Conservation (phyloP, 2,329 filamentous ascomycete species). For the Leptoxyphium fumago region DNA sequence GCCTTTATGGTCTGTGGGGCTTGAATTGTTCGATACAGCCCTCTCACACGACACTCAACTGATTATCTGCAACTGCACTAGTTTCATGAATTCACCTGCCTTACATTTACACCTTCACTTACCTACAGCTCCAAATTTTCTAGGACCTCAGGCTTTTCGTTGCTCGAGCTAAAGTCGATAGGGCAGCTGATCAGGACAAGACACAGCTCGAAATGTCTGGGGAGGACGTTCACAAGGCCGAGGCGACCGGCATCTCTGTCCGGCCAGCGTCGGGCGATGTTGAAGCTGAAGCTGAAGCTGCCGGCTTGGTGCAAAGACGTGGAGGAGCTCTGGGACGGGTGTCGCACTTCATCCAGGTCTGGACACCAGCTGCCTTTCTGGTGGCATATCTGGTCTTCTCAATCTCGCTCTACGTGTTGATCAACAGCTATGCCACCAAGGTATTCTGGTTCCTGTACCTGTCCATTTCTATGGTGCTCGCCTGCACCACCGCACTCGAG, state of each 20-base stretch:
- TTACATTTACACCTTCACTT: neutral
- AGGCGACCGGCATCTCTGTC: neutral
- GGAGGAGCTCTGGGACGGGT: neutral
- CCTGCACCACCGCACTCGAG: conserved; percentile 6
- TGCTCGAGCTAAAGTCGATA: neutral
- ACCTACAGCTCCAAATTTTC: neutral
- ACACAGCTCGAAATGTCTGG: neutral
- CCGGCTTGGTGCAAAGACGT: neutral
- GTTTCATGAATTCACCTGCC: neutral
- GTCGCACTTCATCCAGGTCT: conserved; percentile 1
- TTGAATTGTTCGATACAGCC: no score
- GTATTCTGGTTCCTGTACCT: conserved; percentile 12
- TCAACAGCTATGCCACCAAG: conserved; percentile 4
- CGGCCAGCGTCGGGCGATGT: neutral
- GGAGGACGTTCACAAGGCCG: neutral
- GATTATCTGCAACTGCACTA: no score
- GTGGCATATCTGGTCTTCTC: conserved; percentile 12
- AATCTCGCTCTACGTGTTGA: conserved; percentile 9
- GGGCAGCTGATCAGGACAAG: neutral
- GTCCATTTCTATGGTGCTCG: conserved; percentile 7
- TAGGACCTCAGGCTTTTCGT: neutral
- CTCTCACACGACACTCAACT: no score
- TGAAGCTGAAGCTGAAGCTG: neutral
- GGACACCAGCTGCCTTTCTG: conserved; percentile 7
- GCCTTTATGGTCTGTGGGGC: neutral